A percentile compares a stretch with the other conserved stretches of the same genome.
phyloP scores from a whole-genome alignment of 495 filamentous ascomycete species.

The Neurospora intermedia region DNA sequence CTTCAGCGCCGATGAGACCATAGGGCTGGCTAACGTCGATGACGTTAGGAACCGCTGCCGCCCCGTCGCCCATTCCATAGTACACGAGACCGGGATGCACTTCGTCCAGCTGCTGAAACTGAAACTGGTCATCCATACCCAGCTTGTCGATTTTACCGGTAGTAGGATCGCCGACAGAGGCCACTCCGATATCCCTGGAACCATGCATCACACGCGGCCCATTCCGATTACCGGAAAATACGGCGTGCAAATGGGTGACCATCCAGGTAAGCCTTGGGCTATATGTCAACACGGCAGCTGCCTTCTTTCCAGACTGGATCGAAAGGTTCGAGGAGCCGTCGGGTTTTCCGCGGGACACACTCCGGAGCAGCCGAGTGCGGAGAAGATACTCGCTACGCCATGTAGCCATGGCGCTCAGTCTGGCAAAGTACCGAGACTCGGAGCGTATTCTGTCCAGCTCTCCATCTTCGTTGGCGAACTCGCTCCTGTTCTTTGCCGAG shows the following conservation, averaged over 20 bases:
- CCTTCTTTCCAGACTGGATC: slow-evolving; percentile 45
- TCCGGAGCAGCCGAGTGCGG: slow-evolving; percentile 72
- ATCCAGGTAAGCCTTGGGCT: slow-evolving; percentile 66
- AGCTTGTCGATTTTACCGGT: slow-evolving; percentile 71
- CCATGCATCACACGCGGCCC: slow-evolving; percentile 72
- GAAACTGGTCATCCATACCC: slow-evolving; percentile 65
- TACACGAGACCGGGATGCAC: slow-evolving; percentile 59
- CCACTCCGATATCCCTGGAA: slow-evolving; percentile 61
- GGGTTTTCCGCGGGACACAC: slow-evolving; percentile 61
- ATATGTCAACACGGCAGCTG: slow-evolving; percentile 56
- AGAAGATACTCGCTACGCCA: slow-evolving; percentile 92
- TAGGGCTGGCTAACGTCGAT: slow-evolving; percentile 83
- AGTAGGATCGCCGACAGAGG: slow-evolving; percentile 64
- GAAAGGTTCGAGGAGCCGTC: slow-evolving; percentile 26
- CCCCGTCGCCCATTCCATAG: slow-evolving; percentile 68
- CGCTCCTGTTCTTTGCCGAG: slow-evolving; percentile 21
- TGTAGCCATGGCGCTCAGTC: slow-evolving; percentile 66
- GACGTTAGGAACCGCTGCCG: slow-evolving; percentile 64
- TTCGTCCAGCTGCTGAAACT: slow-evolving; percentile 66
- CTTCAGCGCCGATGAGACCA: slow-evolving; percentile 78
- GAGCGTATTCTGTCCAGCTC: slow-evolving; percentile 49
- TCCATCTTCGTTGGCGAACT: slow-evolving; percentile 31
- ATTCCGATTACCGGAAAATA: slow-evolving; percentile 57
- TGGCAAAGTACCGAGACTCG: slow-evolving; percentile 56
- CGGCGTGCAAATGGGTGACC: slow-evolving; percentile 65